Base-by-base conservation (phyloP, 257 asterid species). In the Nicotiana benthamiana region DNA sequence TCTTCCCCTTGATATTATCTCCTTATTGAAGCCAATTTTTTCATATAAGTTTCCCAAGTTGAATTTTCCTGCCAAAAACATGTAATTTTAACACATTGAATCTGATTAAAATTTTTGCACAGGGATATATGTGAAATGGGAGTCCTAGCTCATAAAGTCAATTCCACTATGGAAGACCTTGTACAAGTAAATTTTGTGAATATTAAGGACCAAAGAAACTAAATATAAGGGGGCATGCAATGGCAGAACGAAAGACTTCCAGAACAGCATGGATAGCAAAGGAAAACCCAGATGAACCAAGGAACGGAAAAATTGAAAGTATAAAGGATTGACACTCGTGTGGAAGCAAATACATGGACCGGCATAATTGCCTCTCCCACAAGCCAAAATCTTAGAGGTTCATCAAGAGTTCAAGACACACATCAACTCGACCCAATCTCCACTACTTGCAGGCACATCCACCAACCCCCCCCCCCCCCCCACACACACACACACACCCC, bases 21-120 rank as follows among this genome's bases (percentile, higher is more conserved):
- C 99, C 89, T 90, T 95, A 79, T 92, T 95, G 87, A 92, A 95
- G 80, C 99, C 99, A 81, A 93, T 89, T 81, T 63, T 93, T 83
- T 95, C 99, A 82, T 95, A 95, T 72, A 95, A 86, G 59, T 75
- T 92, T 83, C 89, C 97, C 89, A 95, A 82, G 88, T 91, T 95
- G 83, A 95, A 93, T 87, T 93, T 95, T 68, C 97, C 99, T 95
- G 86, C 80, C 86, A 79, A 86, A 87, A 76, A 48, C 40, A 15
- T 15, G 79, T 26, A 51, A 4, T 10, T 74, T 72, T 48, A 48
- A 74, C 27, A 15, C 16, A 26, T 7, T 24, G 62, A 15, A 48
- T 8, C 62, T 74, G 59, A 70, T 70, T 48, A 48, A 48, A 26
- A 48, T 8, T 15, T 46, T 48, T 48, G 60, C 62, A 7, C 5